These are phyloP conservation scores for Phytomonas sp. DNA, from an alignment of 208 protist species.

Conservation along the genomic window DNA sequence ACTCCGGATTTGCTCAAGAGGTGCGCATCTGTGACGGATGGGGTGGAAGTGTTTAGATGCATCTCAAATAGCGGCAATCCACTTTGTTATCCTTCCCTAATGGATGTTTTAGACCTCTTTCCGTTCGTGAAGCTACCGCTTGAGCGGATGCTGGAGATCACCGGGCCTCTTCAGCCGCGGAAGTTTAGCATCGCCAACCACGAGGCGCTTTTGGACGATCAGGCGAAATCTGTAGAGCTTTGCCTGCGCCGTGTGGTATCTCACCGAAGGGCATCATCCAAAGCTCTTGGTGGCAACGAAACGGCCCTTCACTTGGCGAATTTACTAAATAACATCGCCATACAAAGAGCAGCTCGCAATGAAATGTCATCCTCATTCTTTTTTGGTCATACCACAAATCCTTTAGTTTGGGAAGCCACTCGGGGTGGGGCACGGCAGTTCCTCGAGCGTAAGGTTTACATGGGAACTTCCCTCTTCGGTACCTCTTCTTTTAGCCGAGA, in stretches of 20 bases:
- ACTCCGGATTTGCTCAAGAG: slow-evolving; percentile 22
- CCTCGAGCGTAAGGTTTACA: slow-evolving; percentile 22
- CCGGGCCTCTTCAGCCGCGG: slow-evolving; percentile 52
- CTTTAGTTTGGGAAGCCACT: slow-evolving; percentile 10
- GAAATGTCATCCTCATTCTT: slow-evolving; percentile 10
- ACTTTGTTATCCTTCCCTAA: slow-evolving; percentile 65
- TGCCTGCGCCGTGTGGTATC: slow-evolving; percentile 26
- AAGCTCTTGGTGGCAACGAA: not conserved
- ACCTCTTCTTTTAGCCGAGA: slow-evolving; percentile 40
- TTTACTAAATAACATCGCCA: slow-evolving; percentile 20
- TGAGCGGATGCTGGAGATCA: slow-evolving; percentile 69
- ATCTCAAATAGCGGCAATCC: slow-evolving; percentile 35
- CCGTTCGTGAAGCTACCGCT: slow-evolving; percentile 64
- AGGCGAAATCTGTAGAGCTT: slow-evolving; percentile 17
- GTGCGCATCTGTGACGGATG: slow-evolving; percentile 29
- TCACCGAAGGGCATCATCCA: slow-evolving; percentile 15
- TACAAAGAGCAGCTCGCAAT: not conserved
- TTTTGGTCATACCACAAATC: slow-evolving; percentile 27
- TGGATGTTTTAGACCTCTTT: slow-evolving; percentile 67
- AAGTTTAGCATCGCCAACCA: slow-evolving; percentile 62
- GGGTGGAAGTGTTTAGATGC: slow-evolving; percentile 27
- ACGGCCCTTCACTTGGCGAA: slow-evolving; percentile 16
- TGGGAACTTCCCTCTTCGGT: slow-evolving; percentile 51
- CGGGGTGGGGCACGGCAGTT: too few species aligned
- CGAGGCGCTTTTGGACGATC: not conserved